A percentile compares a stretch with the other conserved stretches of the same genome.
These are phyloP conservation scores for Rhizoclosmatium sp. DNA, from an alignment of 192 early-diverging fungal genomes.

Conservation along the genomic window DNA sequence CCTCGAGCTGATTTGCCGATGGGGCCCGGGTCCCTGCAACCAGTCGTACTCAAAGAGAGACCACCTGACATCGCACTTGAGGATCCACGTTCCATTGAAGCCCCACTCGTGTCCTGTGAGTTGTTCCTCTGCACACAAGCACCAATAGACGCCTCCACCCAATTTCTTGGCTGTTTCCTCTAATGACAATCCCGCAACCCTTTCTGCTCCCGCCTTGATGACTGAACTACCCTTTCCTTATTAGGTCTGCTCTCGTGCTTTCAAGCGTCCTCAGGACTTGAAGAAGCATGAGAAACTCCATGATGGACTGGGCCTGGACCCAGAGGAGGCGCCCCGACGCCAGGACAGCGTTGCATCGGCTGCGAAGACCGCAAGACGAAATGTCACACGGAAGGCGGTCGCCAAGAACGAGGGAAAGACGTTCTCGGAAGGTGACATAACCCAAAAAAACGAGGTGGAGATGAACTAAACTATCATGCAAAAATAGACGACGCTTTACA, in stretches of 20 bases:
- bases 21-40: conserved; percentile 74
- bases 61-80: conserved; percentile 96
- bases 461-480: not conserved
- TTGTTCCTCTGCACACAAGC: not conserved
- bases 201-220: not conserved
- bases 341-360: not conserved
- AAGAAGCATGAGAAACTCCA: conserved; percentile 94
- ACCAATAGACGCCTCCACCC: not conserved
- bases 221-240: not conserved
- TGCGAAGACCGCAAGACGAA: not conserved
- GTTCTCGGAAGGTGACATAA: too few relatives aligned
- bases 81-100: conserved; percentile 92
- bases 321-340: not conserved
- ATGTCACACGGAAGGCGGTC: not conserved
- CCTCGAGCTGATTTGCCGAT: conserved; percentile 86
- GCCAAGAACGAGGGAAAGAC: not conserved
- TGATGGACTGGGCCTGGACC: conserved; percentile 42
- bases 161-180: not conserved
- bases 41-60: conserved; percentile 84
- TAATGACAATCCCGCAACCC: not conserved
- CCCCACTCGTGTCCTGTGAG: conserved; percentile 82
- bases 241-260: conserved; percentile 78
- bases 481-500: not conserved
- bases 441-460: not conserved
- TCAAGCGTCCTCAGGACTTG: conserved; percentile 95